These are phyloP conservation scores for Claviceps sp. DNA, from an alignment of 2,329 filamentous ascomycete species.

Conservation along the genomic window DNA sequence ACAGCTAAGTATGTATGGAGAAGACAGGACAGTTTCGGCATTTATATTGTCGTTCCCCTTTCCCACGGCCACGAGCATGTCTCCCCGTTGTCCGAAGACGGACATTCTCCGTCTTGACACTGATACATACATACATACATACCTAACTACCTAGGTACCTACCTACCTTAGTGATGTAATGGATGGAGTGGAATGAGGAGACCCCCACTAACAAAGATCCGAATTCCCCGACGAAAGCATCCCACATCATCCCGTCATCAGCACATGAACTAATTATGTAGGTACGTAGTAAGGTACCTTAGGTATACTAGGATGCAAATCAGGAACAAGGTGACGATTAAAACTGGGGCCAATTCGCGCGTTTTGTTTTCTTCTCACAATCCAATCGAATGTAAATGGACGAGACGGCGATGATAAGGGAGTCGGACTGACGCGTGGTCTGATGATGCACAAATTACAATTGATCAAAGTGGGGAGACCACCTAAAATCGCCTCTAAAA, in stretches of 20 bases:
- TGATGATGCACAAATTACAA: neutral
- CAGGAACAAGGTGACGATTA: neutral
- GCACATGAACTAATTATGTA: neutral
- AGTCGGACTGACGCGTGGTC: neutral
- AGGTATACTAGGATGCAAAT: too few species aligned
- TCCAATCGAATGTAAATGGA: neutral
- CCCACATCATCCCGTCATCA: neutral
- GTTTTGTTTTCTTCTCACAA: neutral
- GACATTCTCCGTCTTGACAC: neutral
- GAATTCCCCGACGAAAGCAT: neutral
- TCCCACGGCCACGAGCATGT: neutral
- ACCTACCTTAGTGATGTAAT: slow-evolving; percentile 7
- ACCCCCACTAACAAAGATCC: neutral
- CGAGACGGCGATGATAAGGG: neutral
- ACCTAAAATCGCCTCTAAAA: neutral
- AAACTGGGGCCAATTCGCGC: neutral
- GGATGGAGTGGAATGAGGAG: neutral
- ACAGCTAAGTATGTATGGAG: too few species aligned
- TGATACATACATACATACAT: too few species aligned
- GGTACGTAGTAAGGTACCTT: too few species aligned
- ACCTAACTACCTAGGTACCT: too few species aligned
- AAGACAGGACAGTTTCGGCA: neutral
- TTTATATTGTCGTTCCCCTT: neutral
- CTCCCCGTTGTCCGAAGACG: neutral
- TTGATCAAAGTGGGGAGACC: neutral